Evolutionary conservation across 225 moss, liverwort and hornwort genomes (phyloP).

Genomic region (Antitrichia curtipendula): DNA sequence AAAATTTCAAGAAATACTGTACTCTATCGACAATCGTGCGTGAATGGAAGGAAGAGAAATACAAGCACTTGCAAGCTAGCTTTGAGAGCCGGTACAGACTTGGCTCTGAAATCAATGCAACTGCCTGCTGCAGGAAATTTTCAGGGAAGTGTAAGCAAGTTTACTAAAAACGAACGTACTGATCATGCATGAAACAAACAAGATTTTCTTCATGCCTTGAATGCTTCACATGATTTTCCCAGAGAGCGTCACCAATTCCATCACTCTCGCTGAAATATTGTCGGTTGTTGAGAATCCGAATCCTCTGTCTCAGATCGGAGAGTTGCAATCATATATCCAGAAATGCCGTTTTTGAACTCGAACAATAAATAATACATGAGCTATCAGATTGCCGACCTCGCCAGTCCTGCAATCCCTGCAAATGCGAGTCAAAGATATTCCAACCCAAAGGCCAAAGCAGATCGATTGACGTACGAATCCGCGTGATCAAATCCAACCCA

Average conservation of each 20-base stretch:
- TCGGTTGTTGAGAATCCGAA: not conserved
- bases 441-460: not conserved
- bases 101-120: not conserved
- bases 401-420: not conserved
- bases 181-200: not conserved
- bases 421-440: not conserved
- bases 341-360: not conserved
- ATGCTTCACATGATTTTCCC: not conserved
- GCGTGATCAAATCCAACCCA: not conserved
- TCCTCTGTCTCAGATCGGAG: not conserved
- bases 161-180: not conserved
- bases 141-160: no score
- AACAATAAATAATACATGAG: not conserved
- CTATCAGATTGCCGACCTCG: not conserved
- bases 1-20: not conserved
- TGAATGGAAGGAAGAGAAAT: not conserved
- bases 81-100: not conserved
- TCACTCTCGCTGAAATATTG: not conserved
- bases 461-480: no score
- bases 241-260: not conserved
- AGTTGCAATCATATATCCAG: not conserved
- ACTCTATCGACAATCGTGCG: not conserved
- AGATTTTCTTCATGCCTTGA: not conserved
- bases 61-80: not conserved
- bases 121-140: not conserved